phyloP scores from a whole-genome alignment of 1,284 basidiomycete species.

The Cryptococcus sp. region DNA sequence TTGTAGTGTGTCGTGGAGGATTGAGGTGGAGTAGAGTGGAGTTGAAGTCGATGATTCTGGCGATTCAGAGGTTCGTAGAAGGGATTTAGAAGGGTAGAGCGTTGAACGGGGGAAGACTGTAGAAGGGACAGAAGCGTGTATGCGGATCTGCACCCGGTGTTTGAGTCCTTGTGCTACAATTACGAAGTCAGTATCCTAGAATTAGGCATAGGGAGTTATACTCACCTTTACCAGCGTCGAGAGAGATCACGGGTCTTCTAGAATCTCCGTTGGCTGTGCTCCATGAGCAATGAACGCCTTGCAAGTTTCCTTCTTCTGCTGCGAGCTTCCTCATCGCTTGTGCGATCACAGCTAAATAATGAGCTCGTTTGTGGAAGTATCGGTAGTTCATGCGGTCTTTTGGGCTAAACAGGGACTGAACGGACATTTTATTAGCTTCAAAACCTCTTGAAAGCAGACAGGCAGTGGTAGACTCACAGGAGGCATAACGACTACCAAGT shows the following conservation, averaged over 20 bases:
- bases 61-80: constrained; percentile 56
- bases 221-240: constrained; percentile 27
- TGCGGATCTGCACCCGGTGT: constrained; percentile 67
- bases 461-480: constrained; percentile 58
- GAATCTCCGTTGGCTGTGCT: constrained; percentile 65
- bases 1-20: constrained; percentile 69
- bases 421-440: neutral
- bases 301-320: constrained; percentile 63
- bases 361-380: constrained; percentile 90
- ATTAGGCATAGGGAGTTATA: neutral
- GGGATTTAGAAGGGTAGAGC: constrained; percentile 74
- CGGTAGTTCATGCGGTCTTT: constrained; percentile 91
- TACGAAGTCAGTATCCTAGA: constrained; percentile 28
- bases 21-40: constrained; percentile 75
- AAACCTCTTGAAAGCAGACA: neutral
- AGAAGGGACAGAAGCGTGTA: constrained; percentile 68
- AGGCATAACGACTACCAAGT: constrained; percentile 86
- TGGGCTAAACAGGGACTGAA: constrained; percentile 72
- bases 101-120: constrained; percentile 64
- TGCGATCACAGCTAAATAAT: constrained; percentile 82
- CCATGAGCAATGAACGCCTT: constrained; percentile 63
- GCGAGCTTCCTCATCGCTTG: constrained; percentile 59
- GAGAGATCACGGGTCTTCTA: constrained; percentile 33
- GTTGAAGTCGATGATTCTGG: constrained; percentile 55
- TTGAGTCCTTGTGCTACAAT: constrained; percentile 60